Conservation (phyloP, 768 basidiomycete species). For the Leccinum longicurvipes region DNA sequence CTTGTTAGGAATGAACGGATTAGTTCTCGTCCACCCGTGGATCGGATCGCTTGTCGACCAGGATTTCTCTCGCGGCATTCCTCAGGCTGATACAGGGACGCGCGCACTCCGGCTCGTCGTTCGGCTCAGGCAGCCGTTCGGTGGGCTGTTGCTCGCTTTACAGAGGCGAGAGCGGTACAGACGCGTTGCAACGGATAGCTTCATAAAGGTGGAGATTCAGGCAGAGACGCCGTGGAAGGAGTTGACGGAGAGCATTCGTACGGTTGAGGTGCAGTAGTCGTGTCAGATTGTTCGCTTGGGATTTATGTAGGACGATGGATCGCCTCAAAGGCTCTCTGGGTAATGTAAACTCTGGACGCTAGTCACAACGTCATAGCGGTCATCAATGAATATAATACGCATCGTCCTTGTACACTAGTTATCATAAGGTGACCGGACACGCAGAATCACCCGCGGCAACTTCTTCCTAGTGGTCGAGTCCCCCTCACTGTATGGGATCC, state of each 20-base stretch:
- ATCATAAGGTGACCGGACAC: conserved; percentile 43
- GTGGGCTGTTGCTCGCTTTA: too few relatives aligned
- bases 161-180: too few relatives aligned
- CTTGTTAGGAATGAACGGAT: too few relatives aligned
- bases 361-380: too few relatives aligned
- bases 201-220: too few relatives aligned
- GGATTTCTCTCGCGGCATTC: rapidly evolving
- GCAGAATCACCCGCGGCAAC: conserved; percentile 52
- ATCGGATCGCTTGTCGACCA: too few relatives aligned
- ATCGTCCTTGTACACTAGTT: background rate
- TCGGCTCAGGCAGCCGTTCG: background rate
- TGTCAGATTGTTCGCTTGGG: background rate
- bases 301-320: too few relatives aligned
- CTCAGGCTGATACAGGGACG: background rate
- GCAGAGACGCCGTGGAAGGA: background rate
- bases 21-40: too few relatives aligned
- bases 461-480: conserved; percentile 43
- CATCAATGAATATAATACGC: too few relatives aligned
- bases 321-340: too few relatives aligned
- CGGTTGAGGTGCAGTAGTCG: background rate
- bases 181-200: too few relatives aligned
- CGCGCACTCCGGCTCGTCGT: background rate
- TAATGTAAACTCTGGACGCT: too few relatives aligned
- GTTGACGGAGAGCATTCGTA: background rate
- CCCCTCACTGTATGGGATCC: conserved; percentile 3